Conservation (phyloP, 345 rosid genomes). For the Mercurialis annua region DNA sequence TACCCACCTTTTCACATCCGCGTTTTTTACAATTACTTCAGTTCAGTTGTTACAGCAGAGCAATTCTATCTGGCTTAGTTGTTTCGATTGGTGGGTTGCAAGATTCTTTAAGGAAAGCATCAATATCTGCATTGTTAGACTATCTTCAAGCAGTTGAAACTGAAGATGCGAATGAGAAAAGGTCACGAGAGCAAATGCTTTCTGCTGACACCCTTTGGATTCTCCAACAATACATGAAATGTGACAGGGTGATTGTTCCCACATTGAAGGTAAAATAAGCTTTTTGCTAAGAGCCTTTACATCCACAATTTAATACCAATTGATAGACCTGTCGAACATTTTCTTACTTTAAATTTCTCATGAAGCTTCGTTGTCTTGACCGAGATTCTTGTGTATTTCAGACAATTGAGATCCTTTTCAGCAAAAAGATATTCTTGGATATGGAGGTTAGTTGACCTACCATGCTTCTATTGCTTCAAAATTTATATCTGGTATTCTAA, state of each 20-base stretch:
- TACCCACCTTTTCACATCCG: conserved; percentile 77
- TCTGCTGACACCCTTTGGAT: conserved; percentile 71
- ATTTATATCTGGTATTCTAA: neutral
- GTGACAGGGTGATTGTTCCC: conserved; percentile 76
- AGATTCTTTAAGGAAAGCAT: conserved; percentile 71
- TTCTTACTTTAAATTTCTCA: neutral
- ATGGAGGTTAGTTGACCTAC: conserved; percentile 60
- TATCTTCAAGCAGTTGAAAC: conserved; percentile 54
- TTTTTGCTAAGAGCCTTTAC: neutral
- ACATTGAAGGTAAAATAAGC: conserved; percentile 65
- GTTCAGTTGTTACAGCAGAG: conserved; percentile 62
- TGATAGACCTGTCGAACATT: neutral
- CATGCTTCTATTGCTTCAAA: neutral
- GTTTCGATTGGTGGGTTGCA: conserved; percentile 89
- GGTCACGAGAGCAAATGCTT: conserved; percentile 45
- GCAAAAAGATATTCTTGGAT: conserved; percentile 54
- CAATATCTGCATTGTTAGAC: conserved; percentile 62
- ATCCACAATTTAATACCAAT: neutral
- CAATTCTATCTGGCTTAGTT: conserved; percentile 74
- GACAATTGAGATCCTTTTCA: conserved; percentile 76
- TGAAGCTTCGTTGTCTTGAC: conserved; percentile 1
- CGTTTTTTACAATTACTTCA: conserved; percentile 64
- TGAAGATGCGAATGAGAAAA: conserved; percentile 35
- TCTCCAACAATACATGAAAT: conserved; percentile 66
- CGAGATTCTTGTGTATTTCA: conserved; percentile 33